phyloP scores from a whole-genome alignment of 2,329 filamentous ascomycete species.

The Herpotrichia juniperi region DNA sequence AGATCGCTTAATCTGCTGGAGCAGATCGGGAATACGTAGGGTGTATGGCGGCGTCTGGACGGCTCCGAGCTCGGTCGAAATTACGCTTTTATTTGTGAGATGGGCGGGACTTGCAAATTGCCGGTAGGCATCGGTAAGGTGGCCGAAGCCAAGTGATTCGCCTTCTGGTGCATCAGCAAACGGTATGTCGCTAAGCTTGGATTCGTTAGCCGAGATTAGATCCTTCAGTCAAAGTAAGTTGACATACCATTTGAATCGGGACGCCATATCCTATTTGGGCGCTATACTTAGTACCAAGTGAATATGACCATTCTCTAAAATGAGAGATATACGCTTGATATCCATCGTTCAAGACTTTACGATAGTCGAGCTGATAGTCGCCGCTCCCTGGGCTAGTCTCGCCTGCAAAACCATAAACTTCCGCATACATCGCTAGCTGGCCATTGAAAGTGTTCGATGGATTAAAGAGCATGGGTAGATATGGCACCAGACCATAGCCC shows the following conservation, averaged over 20 bases:
- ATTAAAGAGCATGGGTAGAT: constrained; percentile 36
- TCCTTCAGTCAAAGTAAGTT: background rate
- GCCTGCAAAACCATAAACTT: constrained; percentile 11
- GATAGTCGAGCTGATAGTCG: constrained; percentile 32
- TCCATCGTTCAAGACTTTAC: constrained; percentile 32
- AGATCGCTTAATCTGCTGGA: constrained; percentile 46
- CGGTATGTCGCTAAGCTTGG: constrained; percentile 28
- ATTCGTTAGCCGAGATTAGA: background rate
- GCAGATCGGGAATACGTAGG: constrained; percentile 36
- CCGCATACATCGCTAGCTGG: constrained; percentile 11
- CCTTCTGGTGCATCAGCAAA: constrained; percentile 40
- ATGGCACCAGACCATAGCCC: constrained; percentile 36
- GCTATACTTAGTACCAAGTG: constrained; percentile 30
- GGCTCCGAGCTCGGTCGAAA: constrained; percentile 44
- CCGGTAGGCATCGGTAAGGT: constrained; percentile 39
- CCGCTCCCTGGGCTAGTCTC: constrained; percentile 17
- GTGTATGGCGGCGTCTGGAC: constrained; percentile 28
- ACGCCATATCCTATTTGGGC: constrained; percentile 43
- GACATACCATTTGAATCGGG: constrained; percentile 38
- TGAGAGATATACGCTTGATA: constrained; percentile 35
- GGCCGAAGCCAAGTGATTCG: constrained; percentile 41
- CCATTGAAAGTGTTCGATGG: constrained; percentile 16
- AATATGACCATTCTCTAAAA: constrained; percentile 31
- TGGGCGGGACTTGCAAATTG: constrained; percentile 42
- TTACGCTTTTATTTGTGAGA: constrained; percentile 33